A percentile compares a stretch with the other conserved stretches of the same genome.
Evolutionary conservation across 306 rosid genomes (phyloP).

Genomic region (Casuarina glauca): DNA sequence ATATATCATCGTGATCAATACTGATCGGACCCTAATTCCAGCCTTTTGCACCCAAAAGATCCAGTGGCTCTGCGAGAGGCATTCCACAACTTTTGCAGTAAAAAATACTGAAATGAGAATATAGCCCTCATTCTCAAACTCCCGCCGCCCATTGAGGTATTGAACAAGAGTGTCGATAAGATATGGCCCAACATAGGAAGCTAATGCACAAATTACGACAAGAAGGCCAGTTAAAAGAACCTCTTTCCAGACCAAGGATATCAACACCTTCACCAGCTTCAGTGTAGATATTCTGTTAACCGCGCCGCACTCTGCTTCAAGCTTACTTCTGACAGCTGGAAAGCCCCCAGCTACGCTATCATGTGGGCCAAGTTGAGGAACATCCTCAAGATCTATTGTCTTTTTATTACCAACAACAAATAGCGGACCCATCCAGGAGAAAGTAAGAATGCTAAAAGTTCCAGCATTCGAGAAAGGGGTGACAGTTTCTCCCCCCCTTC

Average conservation of each 20-base stretch:
- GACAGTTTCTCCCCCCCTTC: constrained; percentile 33
- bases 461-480: constrained; percentile 50
- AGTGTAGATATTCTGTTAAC: constrained; percentile 29
- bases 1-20: constrained; percentile 38
- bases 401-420: constrained; percentile 42
- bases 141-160: constrained; percentile 44
- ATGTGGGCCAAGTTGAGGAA: constrained; percentile 47
- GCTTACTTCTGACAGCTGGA: constrained; percentile 34
- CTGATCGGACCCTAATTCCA: constrained; percentile 41
- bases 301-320: constrained; percentile 34
- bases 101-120: constrained; percentile 45
- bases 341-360: constrained; percentile 37
- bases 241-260: constrained; percentile 45
- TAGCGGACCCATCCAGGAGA: constrained; percentile 53
- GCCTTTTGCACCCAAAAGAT: constrained; percentile 34
- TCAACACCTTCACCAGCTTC: constrained; percentile 34
- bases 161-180: constrained; percentile 49
- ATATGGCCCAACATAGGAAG: constrained; percentile 52
- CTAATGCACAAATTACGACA: constrained; percentile 29
- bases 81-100: constrained; percentile 51
- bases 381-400: constrained; percentile 55
- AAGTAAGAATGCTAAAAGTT: constrained; percentile 42
- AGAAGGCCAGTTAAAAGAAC: constrained; percentile 25
- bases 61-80: constrained; percentile 48
- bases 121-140: constrained; percentile 41